Percentiles rank a stretch among this genome's conserved stretches.
Evolutionary conservation across 768 basidiomycete genomes (phyloP).

Genomic region (Termitomyces sp.): DNA sequence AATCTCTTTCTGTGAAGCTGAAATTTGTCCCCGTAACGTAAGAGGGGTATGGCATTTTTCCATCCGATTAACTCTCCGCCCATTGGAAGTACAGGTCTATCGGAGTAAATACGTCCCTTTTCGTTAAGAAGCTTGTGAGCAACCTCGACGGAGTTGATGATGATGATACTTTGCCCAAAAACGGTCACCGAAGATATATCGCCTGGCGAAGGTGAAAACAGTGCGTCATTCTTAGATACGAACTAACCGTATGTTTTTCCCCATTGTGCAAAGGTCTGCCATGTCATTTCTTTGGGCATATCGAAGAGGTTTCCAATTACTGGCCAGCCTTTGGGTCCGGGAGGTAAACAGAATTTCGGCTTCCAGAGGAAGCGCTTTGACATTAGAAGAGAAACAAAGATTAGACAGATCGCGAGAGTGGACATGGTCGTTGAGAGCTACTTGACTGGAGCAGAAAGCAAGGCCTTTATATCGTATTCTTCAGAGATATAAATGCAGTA

Average conservation of each 20-base stretch:
- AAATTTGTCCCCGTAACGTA: slow-evolving; percentile 15
- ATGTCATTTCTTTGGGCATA: slow-evolving; percentile 23
- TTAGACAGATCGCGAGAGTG: too few species aligned
- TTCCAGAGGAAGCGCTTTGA: not conserved
- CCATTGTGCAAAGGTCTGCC: slow-evolving; percentile 29
- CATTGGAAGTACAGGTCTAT: slow-evolving; percentile 38
- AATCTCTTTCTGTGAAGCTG: slow-evolving; percentile 12
- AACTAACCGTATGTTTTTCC: slow-evolving; percentile 29
- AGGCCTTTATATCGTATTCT: too few species aligned
- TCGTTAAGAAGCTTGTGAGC: slow-evolving; percentile 52
- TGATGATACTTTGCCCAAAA: slow-evolving; percentile 42
- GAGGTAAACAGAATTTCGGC: slow-evolving; percentile 21
- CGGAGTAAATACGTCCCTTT: slow-evolving; percentile 52
- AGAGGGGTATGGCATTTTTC: slow-evolving; percentile 10
- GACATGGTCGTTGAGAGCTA: too few species aligned
- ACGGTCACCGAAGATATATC: slow-evolving; percentile 9
- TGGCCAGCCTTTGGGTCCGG: slow-evolving; percentile 36
- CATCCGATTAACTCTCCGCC: slow-evolving; percentile 30
- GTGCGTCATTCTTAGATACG: not conserved
- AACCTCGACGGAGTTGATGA: slow-evolving; percentile 37
- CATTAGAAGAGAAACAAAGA: too few species aligned
- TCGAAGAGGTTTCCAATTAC: slow-evolving; percentile 33
- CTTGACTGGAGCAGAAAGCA: too few species aligned
- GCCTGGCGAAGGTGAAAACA: not conserved
- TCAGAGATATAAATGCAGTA: too few species aligned